These are phyloP conservation scores for Calonectria leucothoes DNA, from an alignment of 2,329 filamentous ascomycete species.

Conservation along the genomic window DNA sequence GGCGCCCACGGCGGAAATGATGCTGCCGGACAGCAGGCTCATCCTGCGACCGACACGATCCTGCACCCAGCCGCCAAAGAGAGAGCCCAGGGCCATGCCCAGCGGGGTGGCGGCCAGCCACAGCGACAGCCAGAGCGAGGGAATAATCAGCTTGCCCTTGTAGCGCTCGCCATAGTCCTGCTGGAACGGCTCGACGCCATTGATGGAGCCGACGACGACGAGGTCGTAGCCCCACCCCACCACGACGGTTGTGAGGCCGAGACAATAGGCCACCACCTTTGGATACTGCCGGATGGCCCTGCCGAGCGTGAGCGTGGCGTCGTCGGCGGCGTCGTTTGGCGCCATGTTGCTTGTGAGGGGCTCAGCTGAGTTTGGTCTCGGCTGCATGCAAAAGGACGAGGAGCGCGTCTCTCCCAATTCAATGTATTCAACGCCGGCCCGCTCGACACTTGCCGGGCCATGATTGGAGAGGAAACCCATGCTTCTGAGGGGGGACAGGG, in stretches of 20 bases:
- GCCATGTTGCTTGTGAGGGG: background rate
- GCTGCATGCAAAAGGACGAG: background rate
- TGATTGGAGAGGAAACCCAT: background rate
- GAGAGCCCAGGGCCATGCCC: constrained; percentile 34
- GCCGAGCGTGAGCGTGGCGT: constrained; percentile 33
- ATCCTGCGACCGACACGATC: constrained; percentile 41
- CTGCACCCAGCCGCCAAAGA: constrained; percentile 44
- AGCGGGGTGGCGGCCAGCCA: constrained; percentile 42
- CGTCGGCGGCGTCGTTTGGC: background rate
- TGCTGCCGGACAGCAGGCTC: constrained; percentile 37
- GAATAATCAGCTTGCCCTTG: constrained; percentile 39
- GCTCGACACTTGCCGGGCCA: background rate
- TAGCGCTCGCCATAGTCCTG: constrained; percentile 42
- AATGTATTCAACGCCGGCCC: background rate
- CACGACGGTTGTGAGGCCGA: constrained; percentile 41
- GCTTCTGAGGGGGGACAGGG: background rate
- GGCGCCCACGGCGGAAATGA: constrained; percentile 39
- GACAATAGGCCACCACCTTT: constrained; percentile 40
- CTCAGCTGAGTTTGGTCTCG: constrained; percentile 5
- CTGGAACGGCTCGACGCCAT: constrained; percentile 42
- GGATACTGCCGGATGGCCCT: constrained; percentile 43
- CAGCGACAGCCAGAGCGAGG: constrained; percentile 41
- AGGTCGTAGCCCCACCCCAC: constrained; percentile 46
- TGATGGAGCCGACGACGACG: constrained; percentile 42
- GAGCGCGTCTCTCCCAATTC: constrained; percentile 22